phyloP scores from a whole-genome alignment of 2,329 filamentous ascomycete genomes.

The Cercospora sesami region DNA sequence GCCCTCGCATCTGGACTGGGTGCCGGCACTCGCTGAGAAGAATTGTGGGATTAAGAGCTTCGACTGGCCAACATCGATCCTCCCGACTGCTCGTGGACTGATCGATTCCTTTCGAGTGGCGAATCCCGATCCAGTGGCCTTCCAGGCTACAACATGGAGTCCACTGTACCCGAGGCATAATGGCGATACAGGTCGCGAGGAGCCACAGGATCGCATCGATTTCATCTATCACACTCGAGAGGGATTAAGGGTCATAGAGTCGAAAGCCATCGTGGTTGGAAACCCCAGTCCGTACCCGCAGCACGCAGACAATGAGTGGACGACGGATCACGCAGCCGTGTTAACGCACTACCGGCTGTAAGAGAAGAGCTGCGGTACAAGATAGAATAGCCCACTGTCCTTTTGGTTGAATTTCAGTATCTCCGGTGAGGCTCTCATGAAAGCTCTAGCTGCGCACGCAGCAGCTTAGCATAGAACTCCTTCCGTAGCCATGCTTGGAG shows the following conservation, averaged over 20 bases:
- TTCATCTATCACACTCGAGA: background rate
- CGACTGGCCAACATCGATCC: background rate
- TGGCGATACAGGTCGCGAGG: background rate
- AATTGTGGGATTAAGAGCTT: background rate
- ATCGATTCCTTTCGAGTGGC: background rate
- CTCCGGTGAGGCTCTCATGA: background rate
- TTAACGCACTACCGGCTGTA: background rate
- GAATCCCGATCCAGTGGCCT: background rate
- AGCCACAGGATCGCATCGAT: background rate
- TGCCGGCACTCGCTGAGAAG: background rate
- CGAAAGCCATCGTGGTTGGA: background rate
- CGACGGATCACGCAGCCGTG: background rate
- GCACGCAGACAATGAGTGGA: background rate
- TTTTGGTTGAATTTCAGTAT: background rate
- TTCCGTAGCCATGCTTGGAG: background rate
- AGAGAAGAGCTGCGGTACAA: background rate
- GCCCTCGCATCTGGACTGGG: conserved; percentile 1
- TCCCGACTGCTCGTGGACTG: background rate
- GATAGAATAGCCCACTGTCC: background rate
- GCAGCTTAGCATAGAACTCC: background rate
- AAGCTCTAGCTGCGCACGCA: background rate
- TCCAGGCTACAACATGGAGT: conserved; percentile 1
- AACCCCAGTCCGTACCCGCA: background rate
- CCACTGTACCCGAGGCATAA: background rate
- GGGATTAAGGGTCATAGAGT: background rate